phyloP scores from a whole-genome alignment of 176 grass and related monocot genomes.

The Oryza rufipogon region DNA sequence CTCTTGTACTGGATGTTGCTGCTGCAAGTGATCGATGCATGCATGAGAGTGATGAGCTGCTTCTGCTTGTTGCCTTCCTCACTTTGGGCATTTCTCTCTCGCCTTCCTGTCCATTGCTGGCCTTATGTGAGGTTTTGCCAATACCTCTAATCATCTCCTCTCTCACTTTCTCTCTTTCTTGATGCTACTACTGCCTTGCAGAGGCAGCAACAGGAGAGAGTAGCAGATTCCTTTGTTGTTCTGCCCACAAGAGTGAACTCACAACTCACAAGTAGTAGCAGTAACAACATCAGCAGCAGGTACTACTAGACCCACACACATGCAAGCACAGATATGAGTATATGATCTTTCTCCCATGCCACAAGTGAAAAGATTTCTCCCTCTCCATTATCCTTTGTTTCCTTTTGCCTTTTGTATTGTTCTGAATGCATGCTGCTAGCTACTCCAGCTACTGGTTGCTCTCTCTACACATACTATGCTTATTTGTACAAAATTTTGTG shows the following conservation, averaged over 20 bases:
- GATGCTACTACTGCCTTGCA: constrained; percentile 47
- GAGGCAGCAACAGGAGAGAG: constrained; percentile 36
- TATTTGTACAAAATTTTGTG: constrained; percentile 54
- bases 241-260: constrained; percentile 43
- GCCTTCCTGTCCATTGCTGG: constrained; percentile 31
- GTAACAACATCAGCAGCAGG: not conserved
- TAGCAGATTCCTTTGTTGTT: constrained; percentile 65
- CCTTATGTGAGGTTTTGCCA: constrained; percentile 44
- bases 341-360: constrained; percentile 45
- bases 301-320: constrained; percentile 28
- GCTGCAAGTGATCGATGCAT: constrained; percentile 38
- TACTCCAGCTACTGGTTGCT: not conserved
- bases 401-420: constrained; percentile 10
- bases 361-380: constrained; percentile 57
- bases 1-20: not conserved
- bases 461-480: not conserved
- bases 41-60: constrained; percentile 39
- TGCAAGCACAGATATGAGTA: constrained; percentile 45
- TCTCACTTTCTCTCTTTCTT: constrained; percentile 15
- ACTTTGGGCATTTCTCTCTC: constrained; percentile 54
- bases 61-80: constrained; percentile 59
- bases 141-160: constrained; percentile 27
- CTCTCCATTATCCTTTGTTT: constrained; percentile 31
- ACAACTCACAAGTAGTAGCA: constrained; percentile 37
- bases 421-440: not conserved